Evolutionary conservation across 129 eudicot species (phyloP), one percentile per base, ranked within the genome.

Genomic region (Scalesia atractyloides): DNA sequence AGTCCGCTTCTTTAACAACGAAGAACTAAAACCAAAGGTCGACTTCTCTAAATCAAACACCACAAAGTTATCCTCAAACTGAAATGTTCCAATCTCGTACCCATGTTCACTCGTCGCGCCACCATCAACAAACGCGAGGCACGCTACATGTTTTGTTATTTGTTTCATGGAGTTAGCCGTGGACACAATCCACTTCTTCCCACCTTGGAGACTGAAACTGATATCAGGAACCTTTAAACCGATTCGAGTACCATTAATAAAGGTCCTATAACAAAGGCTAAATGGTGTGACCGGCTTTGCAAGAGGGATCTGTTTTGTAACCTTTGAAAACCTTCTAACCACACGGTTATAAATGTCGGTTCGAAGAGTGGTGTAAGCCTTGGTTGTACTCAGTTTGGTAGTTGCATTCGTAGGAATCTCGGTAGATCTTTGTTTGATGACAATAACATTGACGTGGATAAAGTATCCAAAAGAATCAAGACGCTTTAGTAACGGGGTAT

Each of bases 71-170:
- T 81, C 66, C 65, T 81, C 82, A 72, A 81, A 44, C 54, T 81
- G 85, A 72, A 69, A 76, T 5, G 71, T 56, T 26, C 85, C 85
- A 1, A 81, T 81, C 33, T 66, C 79, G 20, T 71, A 49, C 0
- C 66, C 75, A 19, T 52, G 74, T 33, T 72, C 70, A 9, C 60
- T 76, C 6, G 11, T 76, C 41, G 54, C 61, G 1, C 85, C 85
- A 2, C 85, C 85, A 72, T 81, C 82, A 34, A 76, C 82, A 59
- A 81, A 76, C 8, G 82, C 82, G 30, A 81, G 51, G 54, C 85
- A 81, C 11, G 68, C 75, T 20, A 77, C 82, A 17, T 77, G 79
- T 0, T 33, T 16, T 5, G 69, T 68, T 14, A 82, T 61, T 19
- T 66, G 70, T 72, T 61, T 65, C 20, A 82, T 77, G 1, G 82